Conservation (phyloP, 1,139 yeast species). For the Yamadazyma trypodendri region DNA sequence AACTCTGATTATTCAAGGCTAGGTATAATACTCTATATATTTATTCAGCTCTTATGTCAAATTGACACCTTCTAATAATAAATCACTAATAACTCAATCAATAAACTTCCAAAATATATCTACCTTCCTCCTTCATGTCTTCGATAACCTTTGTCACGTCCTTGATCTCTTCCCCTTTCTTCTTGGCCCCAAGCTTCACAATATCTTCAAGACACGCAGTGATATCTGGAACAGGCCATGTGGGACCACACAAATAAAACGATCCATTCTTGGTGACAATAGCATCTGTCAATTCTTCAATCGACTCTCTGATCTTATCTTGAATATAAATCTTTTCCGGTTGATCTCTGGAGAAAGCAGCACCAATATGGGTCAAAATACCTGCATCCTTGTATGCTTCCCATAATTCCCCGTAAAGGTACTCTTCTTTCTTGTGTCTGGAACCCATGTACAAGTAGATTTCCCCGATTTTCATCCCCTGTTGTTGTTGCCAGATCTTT, state of each 20-base stretch:
- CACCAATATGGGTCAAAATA: constrained; percentile 90
- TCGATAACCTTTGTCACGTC: constrained; percentile 83
- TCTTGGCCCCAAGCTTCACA: constrained; percentile 66
- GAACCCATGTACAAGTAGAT: constrained; percentile 89
- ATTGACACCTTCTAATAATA: constrained; percentile 42
- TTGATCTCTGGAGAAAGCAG: constrained; percentile 98
- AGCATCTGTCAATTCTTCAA: constrained; percentile 74
- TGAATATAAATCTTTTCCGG: constrained; percentile 93
- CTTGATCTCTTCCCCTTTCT: constrained; percentile 59
- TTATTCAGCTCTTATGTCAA: too few relatives aligned
- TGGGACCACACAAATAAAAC: constrained; percentile 97
- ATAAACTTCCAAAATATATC: constrained; percentile 94
- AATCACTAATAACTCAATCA: too few relatives aligned
- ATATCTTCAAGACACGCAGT: constrained; percentile 88
- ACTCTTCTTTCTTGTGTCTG: constrained; percentile 94
- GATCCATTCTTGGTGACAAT: constrained; percentile 78
- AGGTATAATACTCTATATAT: too few relatives aligned
- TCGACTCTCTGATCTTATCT: constrained; percentile 81
- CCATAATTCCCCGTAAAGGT: constrained; percentile 95
- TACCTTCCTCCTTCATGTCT: constrained; percentile 88
- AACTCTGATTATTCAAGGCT: too few relatives aligned
- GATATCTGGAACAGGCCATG: constrained; percentile 99
- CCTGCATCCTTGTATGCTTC: constrained; percentile 95
- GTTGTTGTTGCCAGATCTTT: constrained; percentile 88
- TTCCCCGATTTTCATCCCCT: constrained; percentile 88